Evolutionary conservation across 768 basidiomycete species (phyloP).

Genomic region (Rhodosporidiobolus odoratus): DNA sequence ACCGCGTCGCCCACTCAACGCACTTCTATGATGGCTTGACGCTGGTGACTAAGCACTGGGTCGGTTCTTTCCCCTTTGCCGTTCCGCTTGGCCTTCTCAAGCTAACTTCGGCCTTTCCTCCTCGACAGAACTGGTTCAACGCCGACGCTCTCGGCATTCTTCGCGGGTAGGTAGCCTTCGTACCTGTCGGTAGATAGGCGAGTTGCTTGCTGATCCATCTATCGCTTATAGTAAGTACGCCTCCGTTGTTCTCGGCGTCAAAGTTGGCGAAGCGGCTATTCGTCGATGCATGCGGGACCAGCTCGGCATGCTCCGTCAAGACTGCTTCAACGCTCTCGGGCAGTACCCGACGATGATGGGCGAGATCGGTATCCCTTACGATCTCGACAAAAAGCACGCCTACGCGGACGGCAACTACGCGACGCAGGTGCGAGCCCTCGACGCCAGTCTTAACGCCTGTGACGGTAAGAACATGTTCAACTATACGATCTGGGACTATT

Average conservation of each 20-base stretch:
- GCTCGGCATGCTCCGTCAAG: slow-evolving; percentile 68
- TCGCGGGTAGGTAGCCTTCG: slow-evolving; percentile 52
- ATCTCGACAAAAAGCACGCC: slow-evolving; percentile 79
- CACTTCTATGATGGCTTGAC: slow-evolving; percentile 97
- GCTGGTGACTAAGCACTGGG: slow-evolving; percentile 82
- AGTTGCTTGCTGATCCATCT: neutral
- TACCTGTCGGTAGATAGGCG: slow-evolving; percentile 8
- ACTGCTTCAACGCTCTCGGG: slow-evolving; percentile 59
- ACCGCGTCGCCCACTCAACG: slow-evolving; percentile 67
- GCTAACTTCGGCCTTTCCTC: too few relatives aligned
- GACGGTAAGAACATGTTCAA: slow-evolving; percentile 50
- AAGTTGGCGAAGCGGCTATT: slow-evolving; percentile 76
- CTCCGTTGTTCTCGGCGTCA: slow-evolving; percentile 63
- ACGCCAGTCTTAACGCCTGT: slow-evolving; percentile 49
- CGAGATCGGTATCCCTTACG: slow-evolving; percentile 90
- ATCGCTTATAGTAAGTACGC: slow-evolving; percentile 55
- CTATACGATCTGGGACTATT: slow-evolving; percentile 50
- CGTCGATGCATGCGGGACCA: slow-evolving; percentile 75
- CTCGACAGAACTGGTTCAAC: slow-evolving; percentile 69
- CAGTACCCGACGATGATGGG: slow-evolving; percentile 83
- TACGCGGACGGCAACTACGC: slow-evolving; percentile 77
- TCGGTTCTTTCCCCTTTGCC: neutral
- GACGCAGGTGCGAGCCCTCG: slow-evolving; percentile 45
- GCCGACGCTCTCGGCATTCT: slow-evolving; percentile 90
- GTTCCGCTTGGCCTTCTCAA: neutral